These are phyloP conservation scores for Citrus hindsii DNA, from an alignment of 345 rosid genomes.

Conservation along the genomic window DNA sequence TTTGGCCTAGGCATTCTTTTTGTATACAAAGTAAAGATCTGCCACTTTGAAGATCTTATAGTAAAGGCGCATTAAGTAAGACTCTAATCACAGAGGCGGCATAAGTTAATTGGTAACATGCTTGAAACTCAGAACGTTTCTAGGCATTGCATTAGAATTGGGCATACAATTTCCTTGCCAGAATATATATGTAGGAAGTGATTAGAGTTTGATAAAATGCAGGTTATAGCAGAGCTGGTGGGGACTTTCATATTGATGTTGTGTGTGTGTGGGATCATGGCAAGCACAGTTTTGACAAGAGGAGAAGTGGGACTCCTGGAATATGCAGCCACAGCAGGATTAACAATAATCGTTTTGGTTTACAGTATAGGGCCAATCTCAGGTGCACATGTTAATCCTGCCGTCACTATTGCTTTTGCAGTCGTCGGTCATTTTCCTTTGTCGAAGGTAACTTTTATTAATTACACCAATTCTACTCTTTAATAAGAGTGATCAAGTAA, in stretches of 20 bases:
- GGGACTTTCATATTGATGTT: conserved; percentile 82
- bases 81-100: too few relatives aligned
- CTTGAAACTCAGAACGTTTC: too few relatives aligned
- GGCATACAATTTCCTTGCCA: too few relatives aligned
- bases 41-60: too few relatives aligned
- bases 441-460: conserved; percentile 46
- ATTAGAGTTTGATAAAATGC: conserved; percentile 7
- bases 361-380: conserved; percentile 73
- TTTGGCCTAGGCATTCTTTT: too few relatives aligned
- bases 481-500: neutral
- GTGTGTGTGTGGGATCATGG: conserved; percentile 65
- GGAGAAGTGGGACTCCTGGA: conserved; percentile 67
- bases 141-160: too few relatives aligned
- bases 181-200: too few relatives aligned
- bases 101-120: too few relatives aligned
- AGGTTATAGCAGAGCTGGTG: conserved; percentile 73
- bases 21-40: too few relatives aligned
- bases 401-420: conserved; percentile 76
- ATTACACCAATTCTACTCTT: neutral
- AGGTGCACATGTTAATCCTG: conserved; percentile 88
- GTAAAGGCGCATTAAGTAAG: too few relatives aligned
- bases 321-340: conserved; percentile 69
- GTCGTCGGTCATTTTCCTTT: conserved; percentile 67
- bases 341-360: conserved; percentile 59
- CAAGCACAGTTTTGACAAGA: conserved; percentile 46